A percentile compares a stretch with the other conserved stretches of the same genome.
Conservation (phyloP, 306 rosid genomes). For the Vigna unguiculata region DNA sequence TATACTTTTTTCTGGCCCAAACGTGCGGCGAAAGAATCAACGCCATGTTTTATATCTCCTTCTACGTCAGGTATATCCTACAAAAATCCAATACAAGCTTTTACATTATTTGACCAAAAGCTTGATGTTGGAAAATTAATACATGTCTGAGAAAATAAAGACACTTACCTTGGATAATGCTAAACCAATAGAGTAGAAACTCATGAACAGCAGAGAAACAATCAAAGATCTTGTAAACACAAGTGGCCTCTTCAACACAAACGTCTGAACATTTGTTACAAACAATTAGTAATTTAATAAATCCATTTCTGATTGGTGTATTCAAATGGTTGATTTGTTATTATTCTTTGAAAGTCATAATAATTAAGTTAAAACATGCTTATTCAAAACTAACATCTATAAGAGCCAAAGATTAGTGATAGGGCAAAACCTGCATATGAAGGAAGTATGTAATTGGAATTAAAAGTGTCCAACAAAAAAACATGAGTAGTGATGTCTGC, state of each 20-base stretch:
- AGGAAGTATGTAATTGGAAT: too few relatives aligned
- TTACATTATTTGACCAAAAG: neutral
- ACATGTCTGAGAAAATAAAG: neutral
- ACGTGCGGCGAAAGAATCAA: neutral
- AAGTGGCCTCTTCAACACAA: neutral
- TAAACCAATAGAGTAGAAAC: neutral
- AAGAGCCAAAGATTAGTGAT: too few relatives aligned
- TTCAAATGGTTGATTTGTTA: neutral
- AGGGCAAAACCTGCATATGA: too few relatives aligned
- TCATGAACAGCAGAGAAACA: neutral
- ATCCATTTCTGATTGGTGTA: neutral
- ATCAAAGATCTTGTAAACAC: neutral
- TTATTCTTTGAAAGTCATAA: too few relatives aligned
- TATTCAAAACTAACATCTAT: too few relatives aligned
- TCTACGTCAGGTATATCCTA: neutral
- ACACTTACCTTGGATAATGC: neutral
- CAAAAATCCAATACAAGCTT: neutral
- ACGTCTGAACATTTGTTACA: neutral
- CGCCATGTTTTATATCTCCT: neutral
- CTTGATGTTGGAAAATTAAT: neutral
- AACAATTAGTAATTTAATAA: neutral
- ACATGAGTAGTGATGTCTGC: too few relatives aligned
- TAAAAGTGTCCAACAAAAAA: too few relatives aligned
- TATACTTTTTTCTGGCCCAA: neutral
- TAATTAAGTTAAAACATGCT: too few relatives aligned